A percentile compares a stretch with the other conserved stretches of the same genome.
Conservation (phyloP, 495 filamentous ascomycete species). For the Trichocladium antarcticum region DNA sequence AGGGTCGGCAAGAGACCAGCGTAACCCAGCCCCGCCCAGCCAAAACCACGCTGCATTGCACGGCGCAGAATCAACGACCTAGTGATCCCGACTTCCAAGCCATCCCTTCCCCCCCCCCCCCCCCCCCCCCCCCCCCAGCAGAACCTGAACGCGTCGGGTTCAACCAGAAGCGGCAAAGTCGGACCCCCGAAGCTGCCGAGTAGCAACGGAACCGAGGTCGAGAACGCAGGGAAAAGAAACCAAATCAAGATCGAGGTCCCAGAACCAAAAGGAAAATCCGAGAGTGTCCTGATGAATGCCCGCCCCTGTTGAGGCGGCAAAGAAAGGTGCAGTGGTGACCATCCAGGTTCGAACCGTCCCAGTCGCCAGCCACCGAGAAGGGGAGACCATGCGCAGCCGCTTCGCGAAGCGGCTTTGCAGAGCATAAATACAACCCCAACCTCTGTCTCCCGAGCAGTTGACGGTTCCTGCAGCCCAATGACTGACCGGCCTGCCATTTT, state of each 20-base stretch:
- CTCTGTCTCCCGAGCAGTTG: neutral
- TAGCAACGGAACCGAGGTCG: neutral
- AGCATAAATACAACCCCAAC: neutral
- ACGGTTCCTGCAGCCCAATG: neutral
- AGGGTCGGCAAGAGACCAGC: neutral
- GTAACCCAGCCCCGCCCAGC: neutral
- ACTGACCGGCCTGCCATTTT: neutral
- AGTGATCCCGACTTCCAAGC: neutral
- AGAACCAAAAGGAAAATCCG: neutral
- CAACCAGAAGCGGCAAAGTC: neutral
- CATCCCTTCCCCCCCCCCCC: neutral
- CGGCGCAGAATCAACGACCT: neutral
- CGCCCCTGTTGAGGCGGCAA: neutral
- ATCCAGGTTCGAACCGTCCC: neutral
- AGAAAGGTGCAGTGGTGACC: neutral
- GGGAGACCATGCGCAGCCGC: neutral
- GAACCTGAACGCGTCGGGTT: neutral
- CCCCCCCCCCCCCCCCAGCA: neutral
- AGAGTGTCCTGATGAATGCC: neutral
- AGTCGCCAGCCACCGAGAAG: neutral
- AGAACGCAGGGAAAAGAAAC: neutral
- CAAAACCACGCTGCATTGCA: neutral
- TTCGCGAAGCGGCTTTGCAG: neutral
- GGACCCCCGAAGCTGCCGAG: neutral
- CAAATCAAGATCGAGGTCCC: too few relatives aligned